phyloP scores from a whole-genome alignment of 306 rosid species.

The Rosa rugosa region DNA sequence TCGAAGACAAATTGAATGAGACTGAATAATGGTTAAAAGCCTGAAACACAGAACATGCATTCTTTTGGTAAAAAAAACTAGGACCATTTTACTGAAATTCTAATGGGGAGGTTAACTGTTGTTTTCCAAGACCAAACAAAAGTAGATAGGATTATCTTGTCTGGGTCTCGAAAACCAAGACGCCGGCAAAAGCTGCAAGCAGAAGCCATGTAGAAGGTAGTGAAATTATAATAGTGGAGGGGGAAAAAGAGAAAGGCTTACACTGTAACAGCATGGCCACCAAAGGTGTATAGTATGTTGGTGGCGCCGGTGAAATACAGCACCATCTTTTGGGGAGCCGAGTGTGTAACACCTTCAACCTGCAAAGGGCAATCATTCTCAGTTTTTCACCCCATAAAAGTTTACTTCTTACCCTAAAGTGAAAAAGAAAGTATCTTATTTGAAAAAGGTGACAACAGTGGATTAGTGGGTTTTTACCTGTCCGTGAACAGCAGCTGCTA shows the following conservation, averaged over 20 bases:
- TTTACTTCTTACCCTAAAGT: neutral
- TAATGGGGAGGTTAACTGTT: constrained; percentile 23
- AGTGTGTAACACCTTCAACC: constrained; percentile 66
- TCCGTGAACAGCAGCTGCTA: constrained; percentile 72
- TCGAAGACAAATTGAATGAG: neutral
- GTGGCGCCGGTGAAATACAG: constrained; percentile 99
- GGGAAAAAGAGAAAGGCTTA: constrained; percentile 29
- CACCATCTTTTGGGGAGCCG: constrained; percentile 75
- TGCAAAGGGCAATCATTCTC: constrained; percentile 16
- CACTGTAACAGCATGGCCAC: constrained; percentile 99
- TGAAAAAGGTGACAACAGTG: neutral
- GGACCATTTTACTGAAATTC: constrained; percentile 12
- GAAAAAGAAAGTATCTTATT: neutral
- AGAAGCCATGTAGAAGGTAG: constrained; percentile 44
- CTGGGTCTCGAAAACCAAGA: constrained; percentile 37
- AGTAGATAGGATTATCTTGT: constrained; percentile 40
- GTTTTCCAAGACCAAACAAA: constrained; percentile 29
- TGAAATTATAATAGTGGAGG: neutral
- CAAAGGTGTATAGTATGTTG: constrained; percentile 92
- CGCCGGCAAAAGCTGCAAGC: constrained; percentile 50
- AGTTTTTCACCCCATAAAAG: neutral
- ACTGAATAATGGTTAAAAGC: neutral
- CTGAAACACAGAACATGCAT: neutral
- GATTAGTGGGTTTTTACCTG: constrained; percentile 48
- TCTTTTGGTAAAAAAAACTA: neutral